Evolutionary conservation across 1,284 basidiomycete genomes (phyloP).

Genomic region (Ceratobasidium theobromae): DNA sequence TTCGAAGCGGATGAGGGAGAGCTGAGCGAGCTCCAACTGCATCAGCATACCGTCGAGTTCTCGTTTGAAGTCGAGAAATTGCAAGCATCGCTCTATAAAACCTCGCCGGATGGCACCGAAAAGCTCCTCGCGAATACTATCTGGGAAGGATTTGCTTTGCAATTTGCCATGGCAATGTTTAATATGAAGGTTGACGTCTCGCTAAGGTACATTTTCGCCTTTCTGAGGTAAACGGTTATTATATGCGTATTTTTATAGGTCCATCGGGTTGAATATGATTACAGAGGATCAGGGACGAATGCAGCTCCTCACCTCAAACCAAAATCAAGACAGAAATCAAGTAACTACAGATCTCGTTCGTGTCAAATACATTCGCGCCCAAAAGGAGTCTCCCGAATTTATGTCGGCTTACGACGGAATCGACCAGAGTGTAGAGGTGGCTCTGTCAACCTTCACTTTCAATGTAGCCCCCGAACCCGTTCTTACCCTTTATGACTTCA

Average conservation of each 20-base stretch:
- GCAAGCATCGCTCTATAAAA: slow-evolving; percentile 80
- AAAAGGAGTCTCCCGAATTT: slow-evolving; percentile 88
- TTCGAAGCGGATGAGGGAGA: slow-evolving; percentile 74
- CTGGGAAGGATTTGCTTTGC: slow-evolving; percentile 78
- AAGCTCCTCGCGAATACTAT: slow-evolving; percentile 76
- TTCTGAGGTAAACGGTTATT: neutral
- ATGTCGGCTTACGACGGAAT: slow-evolving; percentile 80
- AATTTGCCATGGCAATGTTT: slow-evolving; percentile 74
- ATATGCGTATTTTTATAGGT: slow-evolving; percentile 47
- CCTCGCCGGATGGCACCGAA: slow-evolving; percentile 58
- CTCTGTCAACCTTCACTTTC: slow-evolving; percentile 91
- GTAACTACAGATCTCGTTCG: slow-evolving; percentile 71
- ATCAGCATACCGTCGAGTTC: slow-evolving; percentile 87
- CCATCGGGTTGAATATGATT: slow-evolving; percentile 68
- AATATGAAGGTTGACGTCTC: slow-evolving; percentile 88
- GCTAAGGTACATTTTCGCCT: slow-evolving; percentile 63
- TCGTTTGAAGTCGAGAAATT: slow-evolving; percentile 88
- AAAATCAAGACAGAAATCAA: slow-evolving; percentile 48
- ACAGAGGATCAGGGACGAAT: slow-evolving; percentile 60
- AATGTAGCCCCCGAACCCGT: slow-evolving; percentile 90
- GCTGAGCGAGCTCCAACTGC: slow-evolving; percentile 47
- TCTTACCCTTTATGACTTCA: slow-evolving; percentile 91
- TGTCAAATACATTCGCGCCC: slow-evolving; percentile 81
- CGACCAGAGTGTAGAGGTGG: slow-evolving; percentile 86
- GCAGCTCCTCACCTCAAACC: slow-evolving; percentile 76